phyloP scores from a whole-genome alignment of 2,329 filamentous ascomycete species.

The Lecanicillium sp. region DNA sequence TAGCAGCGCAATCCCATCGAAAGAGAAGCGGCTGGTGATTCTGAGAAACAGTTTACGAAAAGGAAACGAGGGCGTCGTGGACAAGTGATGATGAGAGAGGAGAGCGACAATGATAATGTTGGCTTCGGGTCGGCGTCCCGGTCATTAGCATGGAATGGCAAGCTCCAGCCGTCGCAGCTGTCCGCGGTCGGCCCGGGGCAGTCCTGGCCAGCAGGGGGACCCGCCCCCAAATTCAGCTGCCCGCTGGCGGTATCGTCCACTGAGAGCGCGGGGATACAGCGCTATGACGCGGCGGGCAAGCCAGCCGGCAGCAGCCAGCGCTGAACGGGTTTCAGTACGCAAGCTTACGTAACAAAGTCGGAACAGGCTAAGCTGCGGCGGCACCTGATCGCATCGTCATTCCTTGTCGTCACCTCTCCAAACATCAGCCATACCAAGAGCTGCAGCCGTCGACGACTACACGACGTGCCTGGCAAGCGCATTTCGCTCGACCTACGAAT shows the following conservation, averaged over 20 bases:
- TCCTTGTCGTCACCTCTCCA: conserved; percentile 8
- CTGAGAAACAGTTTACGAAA: not conserved
- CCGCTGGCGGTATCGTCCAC: not conserved
- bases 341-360: no score
- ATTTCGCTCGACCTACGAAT: not conserved
- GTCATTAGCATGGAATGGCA: not conserved
- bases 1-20: conserved; percentile 1
- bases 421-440: not conserved
- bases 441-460: not conserved
- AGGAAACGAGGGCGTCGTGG: not conserved
- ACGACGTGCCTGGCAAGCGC: not conserved
- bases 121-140: conserved; percentile 7
- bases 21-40: not conserved
- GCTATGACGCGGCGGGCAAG: no score
- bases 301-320: no score
- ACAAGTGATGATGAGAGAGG: not conserved
- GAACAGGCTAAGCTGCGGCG: no score
- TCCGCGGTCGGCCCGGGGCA: conserved; percentile 9
- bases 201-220: no score
- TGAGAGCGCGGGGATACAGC: not conserved
- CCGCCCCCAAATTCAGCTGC: conserved; percentile 3
- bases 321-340: conserved; percentile 4
- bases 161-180: not conserved
- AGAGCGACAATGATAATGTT: not conserved
- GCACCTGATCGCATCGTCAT: conserved; percentile 9